Percentiles rank a stretch among this genome's conserved stretches.
phyloP scores from a whole-genome alignment of 371 early-diverging fungal species.

The Mortierella sp. region DNA sequence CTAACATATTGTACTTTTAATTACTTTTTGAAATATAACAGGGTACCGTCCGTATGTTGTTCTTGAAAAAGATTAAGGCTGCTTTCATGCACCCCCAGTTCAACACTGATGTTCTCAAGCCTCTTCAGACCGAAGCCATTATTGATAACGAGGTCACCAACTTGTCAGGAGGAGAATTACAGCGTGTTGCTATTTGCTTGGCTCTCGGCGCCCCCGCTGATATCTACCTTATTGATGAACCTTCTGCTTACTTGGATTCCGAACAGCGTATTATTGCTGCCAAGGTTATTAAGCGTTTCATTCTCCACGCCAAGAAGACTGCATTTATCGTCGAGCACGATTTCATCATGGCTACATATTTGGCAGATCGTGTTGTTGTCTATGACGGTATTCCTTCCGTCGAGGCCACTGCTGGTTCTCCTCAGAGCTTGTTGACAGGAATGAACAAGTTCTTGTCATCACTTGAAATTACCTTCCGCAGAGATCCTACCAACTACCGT shows the following conservation, averaged over 20 bases:
- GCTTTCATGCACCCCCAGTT: conserved; percentile 97
- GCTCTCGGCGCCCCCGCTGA: conserved; percentile 98
- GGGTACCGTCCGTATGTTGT: conserved; percentile 96
- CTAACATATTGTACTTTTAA: not conserved
- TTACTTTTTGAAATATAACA: not conserved
- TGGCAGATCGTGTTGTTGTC: conserved; percentile 99
- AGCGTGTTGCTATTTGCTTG: conserved; percentile 98
- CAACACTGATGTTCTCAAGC: conserved; percentile 98
- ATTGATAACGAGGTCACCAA: conserved; percentile 94
- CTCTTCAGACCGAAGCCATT: conserved; percentile 93
- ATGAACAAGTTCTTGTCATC: conserved; percentile 96
- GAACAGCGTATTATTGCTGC: conserved; percentile 99
- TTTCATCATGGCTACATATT: conserved; percentile 99
- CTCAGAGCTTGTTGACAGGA: conserved; percentile 94
- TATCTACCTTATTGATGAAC: conserved; percentile 99
- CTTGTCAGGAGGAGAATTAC: conserved; percentile 99
- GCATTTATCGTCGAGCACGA: conserved; percentile 99
- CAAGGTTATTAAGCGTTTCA: conserved; percentile 99
- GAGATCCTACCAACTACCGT: conserved; percentile 98
- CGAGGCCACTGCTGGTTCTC: conserved; percentile 86
- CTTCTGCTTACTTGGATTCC: conserved; percentile 99
- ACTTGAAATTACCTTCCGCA: conserved; percentile 98
- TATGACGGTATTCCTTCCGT: conserved; percentile 97
- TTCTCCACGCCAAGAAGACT: conserved; percentile 97
- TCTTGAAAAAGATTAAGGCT: conserved; percentile 94